These are phyloP conservation scores for Pseudonectria foliicola DNA, from an alignment of 2,329 filamentous ascomycete genomes.

Conservation along the genomic window DNA sequence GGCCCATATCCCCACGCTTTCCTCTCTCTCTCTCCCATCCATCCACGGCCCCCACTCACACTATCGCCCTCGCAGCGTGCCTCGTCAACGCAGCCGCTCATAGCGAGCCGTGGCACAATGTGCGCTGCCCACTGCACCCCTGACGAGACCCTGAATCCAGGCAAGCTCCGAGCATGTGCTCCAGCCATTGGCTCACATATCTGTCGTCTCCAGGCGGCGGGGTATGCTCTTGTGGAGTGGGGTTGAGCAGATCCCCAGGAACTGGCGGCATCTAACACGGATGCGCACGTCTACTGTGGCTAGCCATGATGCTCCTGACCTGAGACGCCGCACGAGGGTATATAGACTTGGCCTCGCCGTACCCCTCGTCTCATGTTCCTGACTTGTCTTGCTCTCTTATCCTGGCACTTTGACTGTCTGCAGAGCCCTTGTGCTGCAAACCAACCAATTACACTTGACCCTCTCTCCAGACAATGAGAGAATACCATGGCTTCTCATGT, in stretches of 20 bases:
- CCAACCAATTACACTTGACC: slow-evolving; percentile 19
- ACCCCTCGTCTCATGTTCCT: slow-evolving; percentile 7
- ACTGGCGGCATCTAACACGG: slow-evolving; percentile 12
- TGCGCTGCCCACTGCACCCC: slow-evolving; percentile 15
- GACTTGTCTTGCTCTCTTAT: slow-evolving; percentile 17
- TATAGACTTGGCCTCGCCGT: slow-evolving; percentile 3
- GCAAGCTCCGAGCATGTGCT: slow-evolving; percentile 31
- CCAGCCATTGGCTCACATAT: slow-evolving; percentile 34
- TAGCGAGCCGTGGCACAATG: slow-evolving; percentile 21
- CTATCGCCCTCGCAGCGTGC: too few species aligned
- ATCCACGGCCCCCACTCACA: slow-evolving; percentile 15
- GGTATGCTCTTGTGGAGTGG: slow-evolving; percentile 17
- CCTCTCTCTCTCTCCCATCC: too few species aligned
- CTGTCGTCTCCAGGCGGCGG: slow-evolving; percentile 16
- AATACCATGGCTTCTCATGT: slow-evolving; percentile 67
- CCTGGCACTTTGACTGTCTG: slow-evolving; percentile 23
- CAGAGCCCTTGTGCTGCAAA: slow-evolving; percentile 25
- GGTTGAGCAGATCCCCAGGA: slow-evolving; percentile 16
- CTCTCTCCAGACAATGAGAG: slow-evolving; percentile 50
- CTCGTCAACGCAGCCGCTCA: slow-evolving; percentile 10
- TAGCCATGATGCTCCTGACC: neutral
- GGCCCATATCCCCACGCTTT: too few species aligned
- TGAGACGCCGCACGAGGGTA: slow-evolving; percentile 1
- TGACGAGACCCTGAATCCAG: slow-evolving; percentile 17
- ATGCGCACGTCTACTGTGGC: too few species aligned